These are phyloP conservation scores for Podila clonocystis DNA, from an alignment of 192 early-diverging fungal species.

Conservation along the genomic window DNA sequence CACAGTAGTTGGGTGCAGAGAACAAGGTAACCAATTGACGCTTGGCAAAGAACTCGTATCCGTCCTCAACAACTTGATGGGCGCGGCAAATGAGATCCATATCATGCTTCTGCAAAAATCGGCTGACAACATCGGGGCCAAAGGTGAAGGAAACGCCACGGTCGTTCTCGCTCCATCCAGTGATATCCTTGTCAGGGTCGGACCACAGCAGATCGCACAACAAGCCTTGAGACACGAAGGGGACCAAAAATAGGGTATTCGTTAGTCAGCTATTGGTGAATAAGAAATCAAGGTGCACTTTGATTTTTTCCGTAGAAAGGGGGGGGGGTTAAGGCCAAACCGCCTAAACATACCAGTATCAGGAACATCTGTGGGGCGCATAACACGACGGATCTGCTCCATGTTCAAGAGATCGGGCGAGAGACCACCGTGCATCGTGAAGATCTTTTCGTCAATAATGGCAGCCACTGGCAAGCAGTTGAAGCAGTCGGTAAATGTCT, in stretches of 20 bases:
- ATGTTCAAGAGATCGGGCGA: conserved; percentile 96
- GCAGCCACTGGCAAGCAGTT: conserved; percentile 98
- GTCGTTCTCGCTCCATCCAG: conserved; percentile 97
- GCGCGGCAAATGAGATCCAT: conserved; percentile 98
- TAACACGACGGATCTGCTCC: conserved; percentile 96
- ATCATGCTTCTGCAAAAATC: conserved; percentile 95
- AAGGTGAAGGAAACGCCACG: conserved; percentile 96
- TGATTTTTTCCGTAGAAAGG: neutral
- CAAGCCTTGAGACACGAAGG: conserved; percentile 55
- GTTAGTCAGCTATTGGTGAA: neutral
- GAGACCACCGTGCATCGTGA: conserved; percentile 98
- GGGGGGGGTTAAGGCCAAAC: neutral
- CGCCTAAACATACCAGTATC: conserved; percentile 81
- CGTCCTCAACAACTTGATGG: conserved; percentile 98
- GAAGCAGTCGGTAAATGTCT: conserved; percentile 98
- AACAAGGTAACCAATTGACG: conserved; percentile 95
- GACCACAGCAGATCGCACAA: conserved; percentile 97
- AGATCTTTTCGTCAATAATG: conserved; percentile 98
- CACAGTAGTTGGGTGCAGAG: conserved; percentile 96
- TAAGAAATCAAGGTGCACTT: neutral
- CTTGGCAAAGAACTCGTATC: conserved; percentile 99
- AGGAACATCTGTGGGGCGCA: conserved; percentile 98
- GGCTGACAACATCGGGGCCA: conserved; percentile 91
- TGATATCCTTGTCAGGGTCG: conserved; percentile 96
- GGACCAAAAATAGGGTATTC: neutral